Conservation (phyloP, 2,329 filamentous ascomycete genomes). For the Apiospora pterosperma region DNA sequence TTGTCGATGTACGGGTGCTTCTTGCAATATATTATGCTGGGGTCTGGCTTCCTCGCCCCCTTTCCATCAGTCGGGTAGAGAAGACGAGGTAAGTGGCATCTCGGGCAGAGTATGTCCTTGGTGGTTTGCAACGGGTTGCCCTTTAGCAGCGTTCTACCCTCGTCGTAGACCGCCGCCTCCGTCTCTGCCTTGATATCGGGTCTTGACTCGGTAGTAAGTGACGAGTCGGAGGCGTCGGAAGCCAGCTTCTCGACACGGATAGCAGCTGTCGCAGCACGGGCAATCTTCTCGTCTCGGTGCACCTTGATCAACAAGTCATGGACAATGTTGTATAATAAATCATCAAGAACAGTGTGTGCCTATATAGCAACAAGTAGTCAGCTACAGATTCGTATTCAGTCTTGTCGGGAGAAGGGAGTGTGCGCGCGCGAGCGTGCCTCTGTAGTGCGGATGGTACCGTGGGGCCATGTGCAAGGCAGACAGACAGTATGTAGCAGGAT, state of each 20-base stretch:
- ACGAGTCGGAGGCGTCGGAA: conserved; percentile 50
- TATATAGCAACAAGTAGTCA: neutral
- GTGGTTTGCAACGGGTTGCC: conserved; percentile 71
- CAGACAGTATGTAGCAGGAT: neutral
- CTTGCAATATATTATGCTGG: conserved; percentile 72
- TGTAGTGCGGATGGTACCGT: neutral
- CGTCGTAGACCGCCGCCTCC: conserved; percentile 66
- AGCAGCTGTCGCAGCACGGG: conserved; percentile 62
- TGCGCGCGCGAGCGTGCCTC: neutral
- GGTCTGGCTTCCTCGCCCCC: conserved; percentile 62
- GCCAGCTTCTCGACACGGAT: conserved; percentile 63
- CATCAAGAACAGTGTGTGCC: conserved; percentile 67
- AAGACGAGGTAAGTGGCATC: conserved; percentile 71
- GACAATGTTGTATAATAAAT: conserved; percentile 72
- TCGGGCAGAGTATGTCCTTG: conserved; percentile 68
- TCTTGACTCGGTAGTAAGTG: conserved; percentile 46
- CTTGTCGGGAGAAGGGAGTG: neutral
- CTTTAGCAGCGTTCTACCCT: conserved; percentile 65
- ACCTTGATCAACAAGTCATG: conserved; percentile 71
- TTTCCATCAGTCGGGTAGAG: conserved; percentile 70
- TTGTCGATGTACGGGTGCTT: conserved; percentile 75
- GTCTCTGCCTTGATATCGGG: conserved; percentile 60
- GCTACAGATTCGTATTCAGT: neutral
- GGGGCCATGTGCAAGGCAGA: conserved; percentile 1
- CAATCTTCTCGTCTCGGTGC: conserved; percentile 75